These are phyloP conservation scores for Phytophthora hibernalis DNA, from an alignment of 352 stramenopile genomes.

Conservation along the genomic window DNA sequence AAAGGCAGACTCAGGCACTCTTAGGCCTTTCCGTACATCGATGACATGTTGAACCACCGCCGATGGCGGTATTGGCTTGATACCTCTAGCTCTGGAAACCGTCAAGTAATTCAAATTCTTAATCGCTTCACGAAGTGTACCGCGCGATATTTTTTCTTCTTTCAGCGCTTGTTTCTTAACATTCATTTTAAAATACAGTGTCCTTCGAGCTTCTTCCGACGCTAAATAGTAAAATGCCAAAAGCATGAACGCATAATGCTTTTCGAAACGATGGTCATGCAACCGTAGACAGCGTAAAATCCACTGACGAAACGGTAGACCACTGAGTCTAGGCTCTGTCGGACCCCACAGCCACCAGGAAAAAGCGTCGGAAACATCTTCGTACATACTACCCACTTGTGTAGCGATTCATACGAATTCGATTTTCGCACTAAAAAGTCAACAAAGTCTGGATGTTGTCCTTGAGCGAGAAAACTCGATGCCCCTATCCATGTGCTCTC, in stretches of 20 bases:
- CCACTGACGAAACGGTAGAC: too few species aligned
- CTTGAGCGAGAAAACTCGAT: too few species aligned
- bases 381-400: not conserved
- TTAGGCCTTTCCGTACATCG: constrained; percentile 19
- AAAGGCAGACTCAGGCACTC: constrained; percentile 11
- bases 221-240: not conserved
- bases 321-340: constrained; percentile 1
- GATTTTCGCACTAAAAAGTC: not conserved
- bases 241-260: constrained; percentile 15
- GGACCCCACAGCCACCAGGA: constrained; percentile 29
- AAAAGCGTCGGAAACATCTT: constrained; percentile 36
- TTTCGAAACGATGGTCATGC: constrained; percentile 27
- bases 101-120: constrained; percentile 13
- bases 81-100: not conserved
- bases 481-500: not conserved
- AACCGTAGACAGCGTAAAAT: constrained; percentile 18
- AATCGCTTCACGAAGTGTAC: constrained; percentile 7
- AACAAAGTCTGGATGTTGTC: too few species aligned
- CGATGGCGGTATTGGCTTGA: not conserved
- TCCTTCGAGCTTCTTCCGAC: not conserved
- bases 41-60: constrained; percentile 11
- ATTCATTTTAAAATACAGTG: constrained; percentile 13
- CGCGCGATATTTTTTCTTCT: not conserved
- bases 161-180: constrained; percentile 1
- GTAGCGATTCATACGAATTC: not conserved